These are phyloP conservation scores for Dothideomycetidae sp. DNA, from an alignment of 2,329 filamentous ascomycete genomes.

Conservation along the genomic window DNA sequence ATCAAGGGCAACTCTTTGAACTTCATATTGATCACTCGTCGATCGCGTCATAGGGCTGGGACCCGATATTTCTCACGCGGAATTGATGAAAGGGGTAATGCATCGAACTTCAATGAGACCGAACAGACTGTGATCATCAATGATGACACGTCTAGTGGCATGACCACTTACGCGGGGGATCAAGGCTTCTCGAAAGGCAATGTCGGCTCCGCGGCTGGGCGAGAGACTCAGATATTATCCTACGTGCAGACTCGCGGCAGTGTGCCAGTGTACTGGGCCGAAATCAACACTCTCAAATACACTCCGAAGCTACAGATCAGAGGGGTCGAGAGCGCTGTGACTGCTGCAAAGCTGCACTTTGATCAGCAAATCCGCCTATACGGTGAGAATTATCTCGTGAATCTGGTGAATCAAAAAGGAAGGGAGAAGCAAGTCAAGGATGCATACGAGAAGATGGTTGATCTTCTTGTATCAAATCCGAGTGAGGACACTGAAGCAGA, in stretches of 20 bases:
- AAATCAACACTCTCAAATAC: conserved; percentile 87
- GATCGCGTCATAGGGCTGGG: conserved; percentile 76
- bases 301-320: conserved; percentile 81
- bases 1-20: conserved; percentile 78
- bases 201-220: conserved; percentile 40
- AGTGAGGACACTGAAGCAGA: conserved; percentile 53
- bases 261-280: conserved; percentile 90
- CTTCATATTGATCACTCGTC: conserved; percentile 72
- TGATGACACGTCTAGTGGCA: conserved; percentile 53
- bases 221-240: conserved; percentile 77
- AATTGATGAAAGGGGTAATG: conserved; percentile 82
- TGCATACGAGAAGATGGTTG: conserved; percentile 83
- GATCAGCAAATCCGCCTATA: conserved; percentile 86
- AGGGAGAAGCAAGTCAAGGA: conserved; percentile 80
- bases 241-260: conserved; percentile 96
- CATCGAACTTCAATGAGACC: conserved; percentile 98
- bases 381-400: conserved; percentile 93
- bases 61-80: conserved; percentile 92
- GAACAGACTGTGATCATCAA: conserved; percentile 87
- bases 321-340: conserved; percentile 62
- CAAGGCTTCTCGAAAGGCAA: conserved; percentile 62
- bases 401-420: conserved; percentile 91
- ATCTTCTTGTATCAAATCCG: conserved; percentile 56
- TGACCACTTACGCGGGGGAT: conserved; percentile 69
- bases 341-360: conserved; percentile 76